Conservation (phyloP, 1,139 yeast species). For the Yamadazyma jaroonii region DNA sequence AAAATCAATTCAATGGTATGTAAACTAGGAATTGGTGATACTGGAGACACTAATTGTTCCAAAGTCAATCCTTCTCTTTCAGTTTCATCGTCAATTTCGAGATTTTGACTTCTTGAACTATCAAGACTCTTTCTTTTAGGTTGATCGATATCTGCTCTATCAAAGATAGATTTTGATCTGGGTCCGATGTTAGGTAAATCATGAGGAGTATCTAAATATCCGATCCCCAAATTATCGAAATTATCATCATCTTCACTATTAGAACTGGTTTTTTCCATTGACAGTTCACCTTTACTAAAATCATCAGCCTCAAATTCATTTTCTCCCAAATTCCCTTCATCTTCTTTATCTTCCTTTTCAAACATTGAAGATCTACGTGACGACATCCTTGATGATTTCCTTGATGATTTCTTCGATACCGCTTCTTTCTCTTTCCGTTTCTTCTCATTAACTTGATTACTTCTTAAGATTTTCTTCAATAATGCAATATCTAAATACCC, state of each 20-base stretch:
- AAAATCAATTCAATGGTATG: conserved; percentile 54
- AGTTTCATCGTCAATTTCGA: conserved; percentile 9
- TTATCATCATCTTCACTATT: conserved; percentile 24
- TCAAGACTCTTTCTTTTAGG: conserved; percentile 9
- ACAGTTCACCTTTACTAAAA: conserved; percentile 9
- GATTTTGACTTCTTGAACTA: neutral
- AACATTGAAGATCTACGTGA: conserved; percentile 14
- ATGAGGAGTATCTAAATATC: conserved; percentile 28
- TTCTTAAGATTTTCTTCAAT: conserved; percentile 38
- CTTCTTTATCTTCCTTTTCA: conserved; percentile 3
- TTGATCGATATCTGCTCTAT: conserved; percentile 21
- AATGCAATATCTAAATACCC: conserved; percentile 59
- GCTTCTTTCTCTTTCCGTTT: conserved; percentile 1
- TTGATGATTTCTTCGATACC: conserved; percentile 1
- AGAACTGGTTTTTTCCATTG: conserved; percentile 5
- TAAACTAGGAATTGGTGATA: conserved; percentile 52
- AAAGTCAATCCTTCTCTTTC: conserved; percentile 31
- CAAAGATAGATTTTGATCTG: conserved; percentile 37
- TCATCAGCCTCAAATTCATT: conserved; percentile 13
- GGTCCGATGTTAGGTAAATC: conserved; percentile 26
- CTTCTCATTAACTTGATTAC: neutral
- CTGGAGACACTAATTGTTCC: conserved; percentile 53
- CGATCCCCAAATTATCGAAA: conserved; percentile 12
- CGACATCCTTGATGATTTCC: conserved; percentile 9
- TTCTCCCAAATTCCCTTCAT: conserved; percentile 7